phyloP scores from a whole-genome alignment of 2,329 filamentous ascomycete genomes.

The Apiospora malaysiana region DNA sequence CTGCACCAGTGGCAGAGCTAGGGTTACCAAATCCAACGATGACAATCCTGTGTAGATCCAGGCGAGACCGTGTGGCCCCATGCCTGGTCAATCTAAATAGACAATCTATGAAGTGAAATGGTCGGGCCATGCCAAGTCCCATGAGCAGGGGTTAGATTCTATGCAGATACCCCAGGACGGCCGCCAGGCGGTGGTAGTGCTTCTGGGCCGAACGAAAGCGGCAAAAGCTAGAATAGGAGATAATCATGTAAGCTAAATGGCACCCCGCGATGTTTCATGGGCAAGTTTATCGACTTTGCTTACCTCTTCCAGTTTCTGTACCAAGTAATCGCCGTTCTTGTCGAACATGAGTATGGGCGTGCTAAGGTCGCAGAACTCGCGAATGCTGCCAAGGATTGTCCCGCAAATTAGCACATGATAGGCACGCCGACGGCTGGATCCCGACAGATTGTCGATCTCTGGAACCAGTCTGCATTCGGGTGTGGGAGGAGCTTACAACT shows the following conservation, averaged over 20 bases:
- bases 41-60: background rate
- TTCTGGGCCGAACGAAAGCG: slow-evolving; percentile 71
- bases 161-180: slow-evolving; percentile 11
- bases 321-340: slow-evolving; percentile 74
- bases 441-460: background rate
- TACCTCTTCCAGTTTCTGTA: slow-evolving; percentile 72
- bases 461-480: background rate
- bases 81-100: background rate
- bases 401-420: background rate
- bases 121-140: background rate
- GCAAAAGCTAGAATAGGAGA: slow-evolving; percentile 61
- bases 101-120: slow-evolving; percentile 8
- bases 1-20: background rate
- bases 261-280: background rate
- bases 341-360: slow-evolving; percentile 94
- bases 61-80: slow-evolving; percentile 10
- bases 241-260: background rate
- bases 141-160: background rate
- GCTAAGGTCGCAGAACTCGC: slow-evolving; percentile 73
- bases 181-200: slow-evolving; percentile 51
- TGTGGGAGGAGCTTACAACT: slow-evolving; percentile 68
- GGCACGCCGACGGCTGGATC: background rate
- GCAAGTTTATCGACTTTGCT: slow-evolving; percentile 30
- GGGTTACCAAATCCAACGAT: background rate
- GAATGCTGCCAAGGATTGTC: slow-evolving; percentile 58